Base-by-base conservation (phyloP, 345 rosid genomes). In the Pistacia vera region DNA sequence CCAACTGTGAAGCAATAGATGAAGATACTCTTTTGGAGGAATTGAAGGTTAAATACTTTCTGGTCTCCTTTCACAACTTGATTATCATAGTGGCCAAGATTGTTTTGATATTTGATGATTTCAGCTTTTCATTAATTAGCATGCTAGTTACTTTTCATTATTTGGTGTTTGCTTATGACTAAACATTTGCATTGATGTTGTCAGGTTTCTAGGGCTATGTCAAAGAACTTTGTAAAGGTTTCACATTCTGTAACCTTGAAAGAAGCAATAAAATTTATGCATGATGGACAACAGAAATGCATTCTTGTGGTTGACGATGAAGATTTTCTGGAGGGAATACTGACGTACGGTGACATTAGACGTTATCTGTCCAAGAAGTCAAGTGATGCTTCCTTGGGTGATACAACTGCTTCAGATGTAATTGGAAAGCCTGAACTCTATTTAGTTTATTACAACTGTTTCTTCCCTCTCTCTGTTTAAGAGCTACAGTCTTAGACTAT, bases 131-230 rank as follows among this genome's bases (percentile, higher is more conserved):
- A 54, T 52, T 54, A 61, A 35, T 73, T 71, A 65, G 35, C 25
- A 20, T 55, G 65, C 65, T 28, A 38, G 66, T 14, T 28, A 41
- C 58, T 68, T 25, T 65, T 51, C 38, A 36, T 49, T 44, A 51
- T 36, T 36, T 17, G 6, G 44, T 60, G 72, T 73, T 75, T 46
- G 44, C 48, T 77, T 75, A 57, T 52, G 70, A 63, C 64, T 49
- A 60, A 74, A 61, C 20, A 30, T 66, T 44, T 17, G 57, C 55
- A 44, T 60, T 41, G 2, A 20, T 25, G 55, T 71, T 74, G 77
- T 64, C 80, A 90, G 97, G 97, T 92, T 77, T 82, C 85, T 54
- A 86, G 78, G 78, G 92, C 95, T 71, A 92, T 96, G 98, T 88
- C 98, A 76, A 93, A 89, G 83, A 90, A 83, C 72, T 90, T 86